Percentiles rank a stretch among this genome's conserved stretches.
phyloP scores from a whole-genome alignment of 2,329 filamentous ascomycete genomes.

The Cercospora beticola region DNA sequence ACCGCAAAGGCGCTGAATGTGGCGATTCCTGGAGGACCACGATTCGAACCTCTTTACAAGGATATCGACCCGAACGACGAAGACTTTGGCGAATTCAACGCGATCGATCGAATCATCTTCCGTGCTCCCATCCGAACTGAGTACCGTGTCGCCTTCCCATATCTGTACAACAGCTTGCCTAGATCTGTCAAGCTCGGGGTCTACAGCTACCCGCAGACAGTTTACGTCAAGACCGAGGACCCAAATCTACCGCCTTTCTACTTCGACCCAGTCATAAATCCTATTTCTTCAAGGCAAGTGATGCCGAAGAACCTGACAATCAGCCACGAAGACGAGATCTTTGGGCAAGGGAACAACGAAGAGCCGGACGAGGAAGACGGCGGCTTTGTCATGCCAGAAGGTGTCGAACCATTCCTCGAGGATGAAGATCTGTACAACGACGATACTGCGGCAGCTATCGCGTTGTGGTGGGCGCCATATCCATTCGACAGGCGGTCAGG shows the following conservation, averaged over 20 bases:
- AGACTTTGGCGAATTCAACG: conserved; percentile 99
- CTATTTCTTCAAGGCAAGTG: conserved; percentile 91
- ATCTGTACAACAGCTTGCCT: conserved; percentile 92
- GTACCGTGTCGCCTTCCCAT: conserved; percentile 91
- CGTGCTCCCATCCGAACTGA: conserved; percentile 91
- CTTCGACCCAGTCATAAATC: conserved; percentile 96
- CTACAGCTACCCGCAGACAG: conserved; percentile 90
- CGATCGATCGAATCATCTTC: conserved; percentile 98
- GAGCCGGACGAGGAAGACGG: conserved; percentile 61
- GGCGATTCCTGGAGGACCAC: conserved; percentile 92
- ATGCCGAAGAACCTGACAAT: conserved; percentile 90
- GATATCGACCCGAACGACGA: conserved; percentile 98
- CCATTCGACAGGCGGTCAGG: conserved; percentile 94
- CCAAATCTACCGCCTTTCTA: conserved; percentile 92
- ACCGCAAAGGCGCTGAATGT: conserved; percentile 97
- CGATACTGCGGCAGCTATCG: conserved; percentile 86
- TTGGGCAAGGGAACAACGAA: conserved; percentile 76
- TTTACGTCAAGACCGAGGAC: conserved; percentile 85
- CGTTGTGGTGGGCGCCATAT: conserved; percentile 96
- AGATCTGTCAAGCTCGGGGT: conserved; percentile 89
- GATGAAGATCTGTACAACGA: conserved; percentile 87
- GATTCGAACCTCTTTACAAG: conserved; percentile 97
- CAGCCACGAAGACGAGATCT: conserved; percentile 90
- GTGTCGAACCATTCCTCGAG: conserved; percentile 81
- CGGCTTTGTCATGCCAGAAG: conserved; percentile 73